Evolutionary conservation across 805 yeast species (phyloP).

Genomic region (Sungouiella blattae): DNA sequence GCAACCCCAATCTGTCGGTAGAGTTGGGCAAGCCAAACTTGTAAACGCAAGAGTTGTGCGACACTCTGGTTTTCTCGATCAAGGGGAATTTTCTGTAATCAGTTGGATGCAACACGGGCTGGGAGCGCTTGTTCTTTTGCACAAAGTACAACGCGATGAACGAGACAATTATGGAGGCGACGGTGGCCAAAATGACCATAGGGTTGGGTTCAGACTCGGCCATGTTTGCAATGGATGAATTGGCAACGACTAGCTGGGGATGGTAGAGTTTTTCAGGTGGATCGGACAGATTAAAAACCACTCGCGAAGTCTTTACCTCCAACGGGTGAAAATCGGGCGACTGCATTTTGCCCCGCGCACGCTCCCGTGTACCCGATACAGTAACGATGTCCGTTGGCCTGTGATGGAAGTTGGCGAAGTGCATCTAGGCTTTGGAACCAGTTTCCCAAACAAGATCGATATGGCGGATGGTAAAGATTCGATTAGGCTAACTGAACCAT

Average conservation of each 20-base stretch:
- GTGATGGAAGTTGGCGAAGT: too few species aligned
- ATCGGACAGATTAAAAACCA: too few species aligned
- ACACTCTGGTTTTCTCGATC: slow-evolving; percentile 67
- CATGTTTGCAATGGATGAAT: too few species aligned
- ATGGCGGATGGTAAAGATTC: too few species aligned
- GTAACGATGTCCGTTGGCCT: background rate
- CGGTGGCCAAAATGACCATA: slow-evolving; percentile 35
- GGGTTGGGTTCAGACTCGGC: slow-evolving; percentile 38
- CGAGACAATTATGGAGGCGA: slow-evolving; percentile 33
- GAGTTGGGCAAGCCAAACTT: slow-evolving; percentile 78
- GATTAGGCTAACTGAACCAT: too few species aligned
- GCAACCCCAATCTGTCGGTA: slow-evolving; percentile 76
- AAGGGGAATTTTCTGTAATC: slow-evolving; percentile 77
- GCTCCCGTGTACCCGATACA: background rate
- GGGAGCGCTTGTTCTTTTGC: slow-evolving; percentile 32
- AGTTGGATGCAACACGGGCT: slow-evolving; percentile 59
- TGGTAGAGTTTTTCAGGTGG: too few species aligned
- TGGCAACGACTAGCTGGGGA: too few species aligned
- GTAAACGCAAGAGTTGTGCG: slow-evolving; percentile 80
- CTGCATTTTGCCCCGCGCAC: background rate
- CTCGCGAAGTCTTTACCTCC: too few species aligned
- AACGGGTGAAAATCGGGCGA: background rate
- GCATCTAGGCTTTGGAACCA: too few species aligned
- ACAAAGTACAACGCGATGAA: slow-evolving; percentile 32
- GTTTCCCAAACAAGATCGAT: too few species aligned